Base-by-base conservation (phyloP, 2,329 filamentous ascomycete genomes). In the Penicillium sp. region DNA sequence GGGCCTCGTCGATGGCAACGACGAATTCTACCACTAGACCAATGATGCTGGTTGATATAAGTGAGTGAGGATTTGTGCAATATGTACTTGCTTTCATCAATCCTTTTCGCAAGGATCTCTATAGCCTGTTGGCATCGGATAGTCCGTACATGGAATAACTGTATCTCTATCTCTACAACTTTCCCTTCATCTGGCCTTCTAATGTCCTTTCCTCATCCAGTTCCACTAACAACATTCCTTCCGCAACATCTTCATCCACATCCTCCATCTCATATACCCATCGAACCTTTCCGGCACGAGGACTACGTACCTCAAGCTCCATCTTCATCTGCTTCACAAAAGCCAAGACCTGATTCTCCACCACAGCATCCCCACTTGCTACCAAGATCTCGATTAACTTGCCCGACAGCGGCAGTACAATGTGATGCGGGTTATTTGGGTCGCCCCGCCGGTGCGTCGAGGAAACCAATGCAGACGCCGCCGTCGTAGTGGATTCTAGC, bases 281-380 rank as follows among this genome's bases (percentile, higher is more conserved):
- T 1, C 70, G 75, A 4, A 85, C 79, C 2, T 68, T 71, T 0
- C 85, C 85, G 1, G 76, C 75, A 4, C 77, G 76, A 16, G 78
- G 76, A 57, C 79, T 79, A 25, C 87, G 73, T 2, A 89, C 82
- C 67, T 89, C 87, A n/a, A 89, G 73, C 65, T 89, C 87, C 86
- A 89, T 89, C 73, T 89, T 89, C 85, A 88, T 88, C 73, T 89
- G 86, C 72, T 84, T 84, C 22, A 89, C 81, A 19, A 89, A 84
- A 7, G 78, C 83, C 65, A 89, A 76, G 0, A 83, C 74, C 42
- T 87, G 81, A 1, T 84, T 84, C 61, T 82, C 76, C 22, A 70
- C 71, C 0, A 86, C 74, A 6, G 71, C 65, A 60, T 86, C 82
- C 0, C 83, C 84, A 4, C 80, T 79, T 6, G 83, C 79, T 0